Evolutionary conservation across 805 yeast species (phyloP), one percentile per base, ranked within the genome.

Genomic region (Candida odintsovae): DNA sequence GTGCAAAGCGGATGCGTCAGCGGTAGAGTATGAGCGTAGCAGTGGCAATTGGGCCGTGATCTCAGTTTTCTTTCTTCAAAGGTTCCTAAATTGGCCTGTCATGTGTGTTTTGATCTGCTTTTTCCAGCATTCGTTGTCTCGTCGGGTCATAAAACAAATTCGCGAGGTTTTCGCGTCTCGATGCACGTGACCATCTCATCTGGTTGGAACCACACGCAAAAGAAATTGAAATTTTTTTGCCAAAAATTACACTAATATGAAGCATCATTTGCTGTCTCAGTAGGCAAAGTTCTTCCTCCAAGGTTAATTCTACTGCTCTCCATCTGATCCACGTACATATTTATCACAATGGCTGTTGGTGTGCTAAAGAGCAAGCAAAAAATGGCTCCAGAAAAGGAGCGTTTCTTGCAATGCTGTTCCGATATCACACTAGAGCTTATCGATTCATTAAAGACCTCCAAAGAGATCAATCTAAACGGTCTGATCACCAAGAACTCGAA

Each of bases 391-490:
- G 98, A 90, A 61, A 89, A 86, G 65, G 99, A 92, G 69, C 75
- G 98, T 49, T 92, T 92, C 61, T 68, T 92, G 39, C 90, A 86
- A 63, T 88, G 97, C 64, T 90, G 97, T 67, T 86, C 95, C 22
- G 98, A 90, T 59, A 86, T 90, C 42, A 86, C 96, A 3, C 70
- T 86, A 41, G 97, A 90, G 64, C 73, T 90, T 38, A 94, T 90
- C 18, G 77, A 83, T 20, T 83, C 95, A 6, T 71, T 89, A 23
- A 80, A 86, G 46, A 75, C 79, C 20, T 78, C 86, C 35, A 84
- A 78, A 56, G 95, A 87, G 57, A 82, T 92, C 56, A 94, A 94
- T 63, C 69, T 94, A 57, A 94, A 94, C 67, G 98, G 97, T 1
- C 71, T 94, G 47, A 86, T 94, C 54, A 86, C 84, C 23, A 74